A percentile compares a stretch with the other conserved stretches of the same genome.
Conservation (phyloP, 2,329 filamentous ascomycete genomes). For the Celoporthe dispersa region DNA sequence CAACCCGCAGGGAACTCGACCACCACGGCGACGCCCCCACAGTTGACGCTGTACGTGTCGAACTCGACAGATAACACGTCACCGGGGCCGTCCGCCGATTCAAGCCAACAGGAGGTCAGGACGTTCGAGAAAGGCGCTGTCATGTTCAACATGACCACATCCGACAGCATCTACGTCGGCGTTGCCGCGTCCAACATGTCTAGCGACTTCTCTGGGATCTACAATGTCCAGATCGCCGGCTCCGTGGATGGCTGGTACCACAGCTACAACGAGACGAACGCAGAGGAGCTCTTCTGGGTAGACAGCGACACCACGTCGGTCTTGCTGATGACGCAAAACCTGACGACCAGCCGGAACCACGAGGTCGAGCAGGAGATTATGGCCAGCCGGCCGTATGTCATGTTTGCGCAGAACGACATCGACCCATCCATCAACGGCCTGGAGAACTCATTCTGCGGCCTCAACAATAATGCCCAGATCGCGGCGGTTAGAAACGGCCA, state of each 20-base stretch:
- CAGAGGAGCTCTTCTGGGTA: slow-evolving; percentile 68
- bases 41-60: slow-evolving; percentile 80
- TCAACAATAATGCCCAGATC: slow-evolving; percentile 69
- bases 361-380: slow-evolving; percentile 59
- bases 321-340: slow-evolving; percentile 76
- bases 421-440: slow-evolving; percentile 69
- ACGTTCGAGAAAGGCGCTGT: slow-evolving; percentile 72
- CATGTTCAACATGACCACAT: slow-evolving; percentile 64
- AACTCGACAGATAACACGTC: slow-evolving; percentile 63
- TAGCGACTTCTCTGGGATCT: slow-evolving; percentile 65
- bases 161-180: slow-evolving; percentile 74
- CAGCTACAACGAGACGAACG: slow-evolving; percentile 55
- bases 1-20: slow-evolving; percentile 66
- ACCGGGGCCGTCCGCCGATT: slow-evolving; percentile 64
- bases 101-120: slow-evolving; percentile 48
- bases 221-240: slow-evolving; percentile 80
- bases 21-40: slow-evolving; percentile 59
- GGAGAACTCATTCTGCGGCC: slow-evolving; percentile 79
- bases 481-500: slow-evolving; percentile 59
- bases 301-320: slow-evolving; percentile 83
- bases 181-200: slow-evolving; percentile 72
- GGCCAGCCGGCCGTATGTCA: slow-evolving; percentile 67
- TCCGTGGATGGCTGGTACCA: slow-evolving; percentile 83
- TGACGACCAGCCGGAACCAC: slow-evolving; percentile 62
- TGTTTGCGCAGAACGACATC: slow-evolving; percentile 73